These are phyloP conservation scores for Neocatenulostroma microsporum DNA, from an alignment of 2,329 filamentous ascomycete genomes.

Conservation along the genomic window DNA sequence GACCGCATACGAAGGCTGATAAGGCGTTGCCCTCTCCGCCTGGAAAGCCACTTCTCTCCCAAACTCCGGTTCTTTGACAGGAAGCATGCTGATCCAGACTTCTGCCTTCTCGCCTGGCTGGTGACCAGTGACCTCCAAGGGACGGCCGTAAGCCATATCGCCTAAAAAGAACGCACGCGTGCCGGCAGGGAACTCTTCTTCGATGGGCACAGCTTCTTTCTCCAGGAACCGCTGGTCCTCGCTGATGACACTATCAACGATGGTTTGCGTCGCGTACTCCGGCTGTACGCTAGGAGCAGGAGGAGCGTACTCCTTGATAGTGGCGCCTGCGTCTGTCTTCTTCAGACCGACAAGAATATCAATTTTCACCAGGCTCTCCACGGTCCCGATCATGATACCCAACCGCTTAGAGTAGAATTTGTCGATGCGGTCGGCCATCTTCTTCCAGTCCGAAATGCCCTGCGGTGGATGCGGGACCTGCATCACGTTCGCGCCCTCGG, in stretches of 20 bases:
- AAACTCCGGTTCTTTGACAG: slow-evolving; percentile 72
- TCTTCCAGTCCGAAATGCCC: slow-evolving; percentile 76
- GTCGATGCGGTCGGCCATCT: slow-evolving; percentile 76
- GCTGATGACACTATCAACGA: slow-evolving; percentile 84
- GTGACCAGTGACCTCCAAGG: slow-evolving; percentile 73
- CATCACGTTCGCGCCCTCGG: slow-evolving; percentile 46
- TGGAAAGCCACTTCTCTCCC: slow-evolving; percentile 63
- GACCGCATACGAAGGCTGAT: slow-evolving; percentile 82
- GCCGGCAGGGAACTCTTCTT: slow-evolving; percentile 80
- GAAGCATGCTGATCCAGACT: slow-evolving; percentile 66
- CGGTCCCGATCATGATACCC: slow-evolving; percentile 74
- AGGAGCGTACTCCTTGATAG: slow-evolving; percentile 84
- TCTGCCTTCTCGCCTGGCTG: slow-evolving; percentile 61
- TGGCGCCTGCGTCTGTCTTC: slow-evolving; percentile 85
- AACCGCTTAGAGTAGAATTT: slow-evolving; percentile 83
- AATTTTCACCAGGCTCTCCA: slow-evolving; percentile 85
- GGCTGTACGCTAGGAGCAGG: slow-evolving; percentile 80
- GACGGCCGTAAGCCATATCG: slow-evolving; percentile 84
- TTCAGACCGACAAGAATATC: slow-evolving; percentile 86
- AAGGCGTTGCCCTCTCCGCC: slow-evolving; percentile 63
- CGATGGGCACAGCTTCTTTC: slow-evolving; percentile 74
- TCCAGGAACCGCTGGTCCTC: slow-evolving; percentile 92
- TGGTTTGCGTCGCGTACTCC: slow-evolving; percentile 81
- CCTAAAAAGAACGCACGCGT: slow-evolving; percentile 88
- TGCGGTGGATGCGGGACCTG: slow-evolving; percentile 63